Evolutionary conservation across 345 rosid species (phyloP).

Genomic region (Ceriops zippeliana): DNA sequence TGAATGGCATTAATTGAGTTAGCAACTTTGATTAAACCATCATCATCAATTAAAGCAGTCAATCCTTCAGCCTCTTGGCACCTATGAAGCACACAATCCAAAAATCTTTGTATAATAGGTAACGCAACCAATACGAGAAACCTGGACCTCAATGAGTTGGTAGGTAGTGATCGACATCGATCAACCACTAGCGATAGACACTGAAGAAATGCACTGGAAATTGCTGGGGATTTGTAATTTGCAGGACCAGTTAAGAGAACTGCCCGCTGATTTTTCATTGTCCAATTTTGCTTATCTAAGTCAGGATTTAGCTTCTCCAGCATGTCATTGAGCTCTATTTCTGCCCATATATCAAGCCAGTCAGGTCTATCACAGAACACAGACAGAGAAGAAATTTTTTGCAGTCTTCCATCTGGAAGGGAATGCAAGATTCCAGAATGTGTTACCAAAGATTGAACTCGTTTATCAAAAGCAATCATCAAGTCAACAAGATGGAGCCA

Average conservation of each 20-base stretch:
- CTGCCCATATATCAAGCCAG: constrained; percentile 94
- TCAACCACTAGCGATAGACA: constrained; percentile 58
- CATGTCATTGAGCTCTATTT: constrained; percentile 62
- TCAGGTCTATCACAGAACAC: constrained; percentile 86
- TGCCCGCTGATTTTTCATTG: constrained; percentile 55
- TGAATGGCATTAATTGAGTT: constrained; percentile 64
- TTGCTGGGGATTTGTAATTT: constrained; percentile 59
- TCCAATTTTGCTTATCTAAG: constrained; percentile 70
- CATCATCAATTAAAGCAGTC: constrained; percentile 79
- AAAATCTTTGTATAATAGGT: constrained; percentile 52
- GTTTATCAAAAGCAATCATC: constrained; percentile 85
- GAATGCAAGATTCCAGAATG: constrained; percentile 74
- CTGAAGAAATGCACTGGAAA: constrained; percentile 53
- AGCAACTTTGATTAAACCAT: constrained; percentile 73
- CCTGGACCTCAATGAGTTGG: constrained; percentile 53
- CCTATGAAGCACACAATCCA: constrained; percentile 62
- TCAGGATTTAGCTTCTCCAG: constrained; percentile 59
- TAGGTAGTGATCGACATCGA: constrained; percentile 65
- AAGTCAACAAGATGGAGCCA: constrained; percentile 90
- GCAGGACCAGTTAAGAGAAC: constrained; percentile 50
- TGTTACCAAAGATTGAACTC: constrained; percentile 61
- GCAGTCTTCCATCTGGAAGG: constrained; percentile 56
- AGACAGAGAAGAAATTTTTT: constrained; percentile 71
- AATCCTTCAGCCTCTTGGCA: constrained; percentile 97
- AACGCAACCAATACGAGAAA: constrained; percentile 66